Base-by-base conservation (phyloP, 2,329 filamentous ascomycete species). In the Talaromyces sp. region DNA sequence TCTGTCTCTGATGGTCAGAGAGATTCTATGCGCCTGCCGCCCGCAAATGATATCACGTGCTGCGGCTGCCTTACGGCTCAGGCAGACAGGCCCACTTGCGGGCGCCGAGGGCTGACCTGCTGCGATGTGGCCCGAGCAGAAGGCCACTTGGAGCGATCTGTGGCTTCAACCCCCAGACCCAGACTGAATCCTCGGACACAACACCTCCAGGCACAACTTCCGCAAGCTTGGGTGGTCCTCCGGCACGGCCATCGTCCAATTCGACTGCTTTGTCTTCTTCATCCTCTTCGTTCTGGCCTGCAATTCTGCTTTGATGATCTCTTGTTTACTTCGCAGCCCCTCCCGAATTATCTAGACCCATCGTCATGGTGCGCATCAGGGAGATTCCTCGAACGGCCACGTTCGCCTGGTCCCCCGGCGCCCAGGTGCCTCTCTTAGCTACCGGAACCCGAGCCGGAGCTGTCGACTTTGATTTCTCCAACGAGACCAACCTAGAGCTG, bases 311-410 rank as follows among this genome's bases (percentile, higher is more conserved):
- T 54, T 60, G 9, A 53, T 53, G 50, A 53, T 12, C 50, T 8
- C 27, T 31, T 53, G 50, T 53, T 55, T 33, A 55, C 50, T 56
- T 12, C 9, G 31, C 27, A 40, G 31, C 54, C 54, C 54, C 54
- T 42, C 54, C 12, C 9, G 12, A 12, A 23, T 3, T 42, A 42
- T 56, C 54, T 56, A 56, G 54, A 36, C n/a, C 18, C 33, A 61
- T 71, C 76, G 79, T 70, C 77, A 99, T 99, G 95, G 94, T 97
- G 79, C 91, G 92, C 81, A 84, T 98, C 78, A 88, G 94, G 83
- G 93, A 98, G 83, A 96, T 99, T 74, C 91, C 92, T 76, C 88
- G 95, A 79, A 99, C 95, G 72, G 95, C 94, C 77, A 90, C 94
- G 72, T 99, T 99, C 78, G 92, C 95, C 73, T 99, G 95, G 94